Evolutionary conservation across 2,329 filamentous ascomycete genomes (phyloP).

Genomic region (Didymella segeticola): DNA sequence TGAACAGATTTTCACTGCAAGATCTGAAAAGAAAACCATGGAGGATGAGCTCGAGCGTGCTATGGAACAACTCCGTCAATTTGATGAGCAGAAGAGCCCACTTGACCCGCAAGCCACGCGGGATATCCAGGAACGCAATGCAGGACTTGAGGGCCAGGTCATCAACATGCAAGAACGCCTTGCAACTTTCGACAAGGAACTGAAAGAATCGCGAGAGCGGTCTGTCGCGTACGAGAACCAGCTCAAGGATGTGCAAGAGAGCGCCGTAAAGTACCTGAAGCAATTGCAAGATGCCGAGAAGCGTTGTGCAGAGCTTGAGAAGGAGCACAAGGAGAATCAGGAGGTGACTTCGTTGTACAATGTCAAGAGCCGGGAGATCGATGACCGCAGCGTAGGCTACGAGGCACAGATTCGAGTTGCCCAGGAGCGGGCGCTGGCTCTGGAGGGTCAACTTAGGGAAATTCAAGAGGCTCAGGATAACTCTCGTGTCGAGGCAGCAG

Average conservation of each 20-base stretch:
- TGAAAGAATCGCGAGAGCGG: constrained; percentile 36
- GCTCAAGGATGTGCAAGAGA: constrained; percentile 43
- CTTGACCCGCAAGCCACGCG: constrained; percentile 31
- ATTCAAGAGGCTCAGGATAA: constrained; percentile 41
- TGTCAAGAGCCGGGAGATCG: constrained; percentile 27
- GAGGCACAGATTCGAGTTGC: constrained; percentile 43
- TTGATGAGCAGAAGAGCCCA: constrained; percentile 36
- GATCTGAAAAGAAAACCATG: constrained; percentile 44
- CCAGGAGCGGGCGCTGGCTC: constrained; percentile 40
- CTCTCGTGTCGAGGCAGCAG: constrained; percentile 41
- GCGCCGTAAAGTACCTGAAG: constrained; percentile 38
- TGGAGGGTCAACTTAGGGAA: constrained; percentile 44
- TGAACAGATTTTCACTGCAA: constrained; percentile 48
- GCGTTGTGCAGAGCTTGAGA: constrained; percentile 37
- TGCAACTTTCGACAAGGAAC: constrained; percentile 37
- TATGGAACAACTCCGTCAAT: constrained; percentile 39
- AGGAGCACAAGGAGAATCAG: constrained; percentile 39
- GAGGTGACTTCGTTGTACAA: constrained; percentile 33
- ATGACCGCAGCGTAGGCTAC: constrained; percentile 35
- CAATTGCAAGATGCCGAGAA: constrained; percentile 37
- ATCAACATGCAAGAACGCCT: constrained; percentile 45
- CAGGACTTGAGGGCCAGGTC: constrained; percentile 42
- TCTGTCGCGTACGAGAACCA: constrained; percentile 42
- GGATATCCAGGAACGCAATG: constrained; percentile 41
- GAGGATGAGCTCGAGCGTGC: constrained; percentile 47